Percentiles rank a stretch among this genome's conserved stretches.
Evolutionary conservation across 108 stramenopile species (phyloP).

Genomic region (Cyclotella kingstonii): DNA sequence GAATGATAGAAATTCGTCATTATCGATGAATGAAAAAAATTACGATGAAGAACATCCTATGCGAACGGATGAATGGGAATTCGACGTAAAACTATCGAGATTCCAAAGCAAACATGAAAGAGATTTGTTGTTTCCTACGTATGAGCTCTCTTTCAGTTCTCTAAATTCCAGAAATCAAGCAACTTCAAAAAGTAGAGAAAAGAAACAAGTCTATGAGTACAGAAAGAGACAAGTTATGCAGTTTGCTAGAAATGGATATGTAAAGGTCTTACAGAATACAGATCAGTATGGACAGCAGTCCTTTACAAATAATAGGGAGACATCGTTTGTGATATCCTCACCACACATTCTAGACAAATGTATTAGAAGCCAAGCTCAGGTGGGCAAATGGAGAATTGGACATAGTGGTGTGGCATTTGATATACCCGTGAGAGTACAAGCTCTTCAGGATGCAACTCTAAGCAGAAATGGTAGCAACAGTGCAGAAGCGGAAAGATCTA

Average conservation of each 20-base stretch:
- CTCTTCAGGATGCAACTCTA: background rate
- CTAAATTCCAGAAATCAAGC: conserved; percentile 14
- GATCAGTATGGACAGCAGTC: no score
- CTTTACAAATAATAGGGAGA: conserved; percentile 2
- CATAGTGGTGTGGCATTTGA: conserved; percentile 54
- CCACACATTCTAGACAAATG: conserved; percentile 10
- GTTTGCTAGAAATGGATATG: conserved; percentile 48
- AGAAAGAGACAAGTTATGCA: conserved; percentile 41
- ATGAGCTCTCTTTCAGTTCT: no score
- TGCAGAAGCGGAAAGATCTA: background rate
- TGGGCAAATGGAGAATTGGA: conserved; percentile 56
- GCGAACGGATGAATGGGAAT: conserved; percentile 51
- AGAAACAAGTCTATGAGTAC: no score
- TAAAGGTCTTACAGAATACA: conserved; percentile 34
- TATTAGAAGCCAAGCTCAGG: conserved; percentile 5
- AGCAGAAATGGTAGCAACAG: conserved; percentile 4
- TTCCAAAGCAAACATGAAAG: conserved; percentile 15
- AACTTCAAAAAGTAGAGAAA: background rate
- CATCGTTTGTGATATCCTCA: conserved; percentile 6
- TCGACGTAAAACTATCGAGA: conserved; percentile 36
- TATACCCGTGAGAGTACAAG: conserved; percentile 28
- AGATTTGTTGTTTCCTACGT: no score
- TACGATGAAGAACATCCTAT: conserved; percentile 46
- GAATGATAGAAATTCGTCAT: no score
- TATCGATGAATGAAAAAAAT: no score